Evolutionary conservation across 2,329 filamentous ascomycete species (phyloP).

Genomic region (Blumeria graminis): DNA sequence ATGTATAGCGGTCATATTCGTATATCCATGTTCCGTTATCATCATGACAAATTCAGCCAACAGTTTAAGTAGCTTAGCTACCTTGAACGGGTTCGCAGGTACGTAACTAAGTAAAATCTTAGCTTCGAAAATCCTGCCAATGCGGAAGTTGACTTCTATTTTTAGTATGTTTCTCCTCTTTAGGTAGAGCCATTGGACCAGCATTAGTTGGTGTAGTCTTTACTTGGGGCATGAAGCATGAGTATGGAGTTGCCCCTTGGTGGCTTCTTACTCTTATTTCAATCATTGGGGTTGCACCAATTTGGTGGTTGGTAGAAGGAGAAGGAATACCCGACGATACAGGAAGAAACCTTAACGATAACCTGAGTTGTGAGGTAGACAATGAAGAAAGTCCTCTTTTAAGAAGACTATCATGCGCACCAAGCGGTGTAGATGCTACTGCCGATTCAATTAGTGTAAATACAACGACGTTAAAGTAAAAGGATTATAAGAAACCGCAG

Average conservation of each 20-base stretch:
- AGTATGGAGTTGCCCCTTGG: slow-evolving; percentile 60
- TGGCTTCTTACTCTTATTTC: slow-evolving; percentile 48
- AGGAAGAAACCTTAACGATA: no score
- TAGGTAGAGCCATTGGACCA: slow-evolving; percentile 61
- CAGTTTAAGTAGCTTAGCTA: slow-evolving; percentile 56
- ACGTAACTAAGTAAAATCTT: slow-evolving; percentile 66
- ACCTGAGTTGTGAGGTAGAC: no score
- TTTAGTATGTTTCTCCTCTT: slow-evolving; percentile 56
- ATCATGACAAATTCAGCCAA: slow-evolving; percentile 68
- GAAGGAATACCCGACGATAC: background rate
- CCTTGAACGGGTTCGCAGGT: slow-evolving; percentile 69
- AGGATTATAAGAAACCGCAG: no score
- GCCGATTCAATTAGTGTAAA: no score
- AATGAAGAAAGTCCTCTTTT: no score
- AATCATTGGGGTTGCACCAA: slow-evolving; percentile 41
- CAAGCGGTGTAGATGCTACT: no score
- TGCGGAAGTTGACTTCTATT: slow-evolving; percentile 80
- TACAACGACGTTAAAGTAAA: no score
- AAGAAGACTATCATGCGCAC: no score
- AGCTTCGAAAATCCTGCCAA: slow-evolving; percentile 45
- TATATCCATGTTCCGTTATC: slow-evolving; percentile 76
- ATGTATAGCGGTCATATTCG: slow-evolving; percentile 53
- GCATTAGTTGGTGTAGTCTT: slow-evolving; percentile 50
- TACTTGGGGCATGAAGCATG: slow-evolving; percentile 47
- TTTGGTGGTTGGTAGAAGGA: slow-evolving; percentile 50